These are phyloP conservation scores for Pleurotus platypus DNA, from an alignment of 768 basidiomycete species.

Conservation along the genomic window DNA sequence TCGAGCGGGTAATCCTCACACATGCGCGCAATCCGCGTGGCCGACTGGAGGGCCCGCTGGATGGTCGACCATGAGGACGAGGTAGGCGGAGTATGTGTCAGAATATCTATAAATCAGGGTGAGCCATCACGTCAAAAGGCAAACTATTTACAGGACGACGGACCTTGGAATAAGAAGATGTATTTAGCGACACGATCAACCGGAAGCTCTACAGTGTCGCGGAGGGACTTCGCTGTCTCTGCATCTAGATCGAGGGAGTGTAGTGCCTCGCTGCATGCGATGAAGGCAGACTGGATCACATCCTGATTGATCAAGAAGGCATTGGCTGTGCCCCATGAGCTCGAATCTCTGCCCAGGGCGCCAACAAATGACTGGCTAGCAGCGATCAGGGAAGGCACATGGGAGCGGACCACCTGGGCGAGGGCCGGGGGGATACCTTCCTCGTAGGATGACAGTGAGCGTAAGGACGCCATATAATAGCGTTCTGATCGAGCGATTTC, in stretches of 20 bases:
- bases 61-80: slow-evolving; percentile 34
- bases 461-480: slow-evolving; percentile 35
- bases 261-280: slow-evolving; percentile 56
- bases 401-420: slow-evolving; percentile 48
- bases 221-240: slow-evolving; percentile 22
- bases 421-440: slow-evolving; percentile 25
- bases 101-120: not conserved
- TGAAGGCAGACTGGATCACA: slow-evolving; percentile 49
- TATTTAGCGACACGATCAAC: slow-evolving; percentile 63
- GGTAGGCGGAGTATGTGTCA: slow-evolving; percentile 34
- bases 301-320: slow-evolving; percentile 54
- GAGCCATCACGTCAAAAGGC: not conserved
- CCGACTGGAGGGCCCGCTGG: slow-evolving; percentile 44
- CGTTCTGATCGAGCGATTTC: slow-evolving; percentile 41
- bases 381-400: slow-evolving; percentile 46
- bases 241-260: slow-evolving; percentile 37
- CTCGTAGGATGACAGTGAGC: not conserved
- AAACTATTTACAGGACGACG: slow-evolving; percentile 11
- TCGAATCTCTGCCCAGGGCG: slow-evolving; percentile 52
- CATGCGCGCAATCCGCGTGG: slow-evolving; percentile 40
- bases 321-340: slow-evolving; percentile 58
- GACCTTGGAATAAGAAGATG: slow-evolving; percentile 58
- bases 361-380: slow-evolving; percentile 49
- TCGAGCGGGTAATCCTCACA: slow-evolving; percentile 42
- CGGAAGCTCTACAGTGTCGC: slow-evolving; percentile 63